Conservation (phyloP, 805 yeast genomes). For the Monosporozyma solicola region DNA sequence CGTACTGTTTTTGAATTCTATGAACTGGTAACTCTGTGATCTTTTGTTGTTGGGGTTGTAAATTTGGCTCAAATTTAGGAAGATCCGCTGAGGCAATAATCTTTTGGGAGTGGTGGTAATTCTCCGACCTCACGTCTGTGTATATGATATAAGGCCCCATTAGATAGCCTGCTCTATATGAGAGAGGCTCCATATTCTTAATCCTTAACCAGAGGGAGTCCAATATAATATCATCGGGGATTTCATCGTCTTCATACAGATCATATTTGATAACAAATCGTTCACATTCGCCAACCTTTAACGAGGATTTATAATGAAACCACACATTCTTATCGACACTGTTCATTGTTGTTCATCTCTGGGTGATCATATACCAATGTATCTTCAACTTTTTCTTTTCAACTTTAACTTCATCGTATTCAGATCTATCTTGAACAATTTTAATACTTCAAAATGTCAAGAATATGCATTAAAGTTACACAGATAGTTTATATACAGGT, state of each 20-base stretch:
- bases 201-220: slow-evolving; percentile 45
- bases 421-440: not conserved
- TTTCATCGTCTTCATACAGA: slow-evolving; percentile 29
- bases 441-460: not conserved
- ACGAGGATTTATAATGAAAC: slow-evolving; percentile 11
- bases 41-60: slow-evolving; percentile 59
- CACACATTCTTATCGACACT: slow-evolving; percentile 1
- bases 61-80: slow-evolving; percentile 63
- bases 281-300: slow-evolving; percentile 54
- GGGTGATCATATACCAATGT: not conserved
- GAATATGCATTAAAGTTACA: not conserved
- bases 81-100: slow-evolving; percentile 67
- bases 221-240: slow-evolving; percentile 20
- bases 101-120: slow-evolving; percentile 41
- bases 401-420: not conserved
- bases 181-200: slow-evolving; percentile 46
- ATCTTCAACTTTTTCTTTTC: not conserved
- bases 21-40: slow-evolving; percentile 55
- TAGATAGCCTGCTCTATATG: slow-evolving; percentile 56
- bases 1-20: slow-evolving; percentile 46
- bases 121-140: slow-evolving; percentile 53
- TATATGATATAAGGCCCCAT: slow-evolving; percentile 73
- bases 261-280: slow-evolving; percentile 46
- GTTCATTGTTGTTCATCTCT: not conserved
- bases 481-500: not conserved